phyloP scores from a whole-genome alignment of 2,329 filamentous ascomycete species.

The Colletotrichum brevisporum region DNA sequence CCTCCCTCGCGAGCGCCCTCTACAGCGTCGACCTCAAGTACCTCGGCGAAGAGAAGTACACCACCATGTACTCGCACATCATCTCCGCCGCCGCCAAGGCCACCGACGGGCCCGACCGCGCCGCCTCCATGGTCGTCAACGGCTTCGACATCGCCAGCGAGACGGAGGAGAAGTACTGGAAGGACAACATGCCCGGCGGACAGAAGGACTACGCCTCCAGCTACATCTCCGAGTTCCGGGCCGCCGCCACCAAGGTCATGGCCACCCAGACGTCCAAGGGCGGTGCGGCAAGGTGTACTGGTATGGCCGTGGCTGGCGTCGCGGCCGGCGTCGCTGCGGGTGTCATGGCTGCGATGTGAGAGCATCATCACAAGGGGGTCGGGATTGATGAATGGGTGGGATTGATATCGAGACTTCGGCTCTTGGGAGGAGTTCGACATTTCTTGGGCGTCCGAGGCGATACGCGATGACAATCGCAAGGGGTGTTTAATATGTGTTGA shows the following conservation, averaged over 20 bases:
- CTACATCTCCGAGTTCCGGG: slow-evolving; percentile 20
- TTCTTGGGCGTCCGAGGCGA: too few species aligned
- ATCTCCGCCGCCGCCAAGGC: slow-evolving; percentile 41
- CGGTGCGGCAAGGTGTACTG: slow-evolving; percentile 25
- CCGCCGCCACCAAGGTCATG: neutral
- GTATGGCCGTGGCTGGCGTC: slow-evolving; percentile 31
- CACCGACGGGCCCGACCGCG: slow-evolving; percentile 35
- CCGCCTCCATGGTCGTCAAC: slow-evolving; percentile 31
- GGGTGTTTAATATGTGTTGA: too few species aligned
- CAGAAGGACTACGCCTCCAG: slow-evolving; percentile 18
- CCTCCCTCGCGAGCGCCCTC: slow-evolving; percentile 33
- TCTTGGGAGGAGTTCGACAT: too few species aligned
- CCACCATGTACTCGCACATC: slow-evolving; percentile 38
- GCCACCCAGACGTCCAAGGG: slow-evolving; percentile 13
- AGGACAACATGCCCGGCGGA: slow-evolving; percentile 27
- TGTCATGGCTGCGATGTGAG: slow-evolving; percentile 22
- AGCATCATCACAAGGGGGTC: neutral
- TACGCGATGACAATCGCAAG: too few species aligned
- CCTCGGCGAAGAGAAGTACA: slow-evolving; percentile 23
- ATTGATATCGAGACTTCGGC: neutral
- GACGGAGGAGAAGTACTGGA: slow-evolving; percentile 13
- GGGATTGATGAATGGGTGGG: neutral
- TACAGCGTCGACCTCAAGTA: slow-evolving; percentile 37
- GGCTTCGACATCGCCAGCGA: neutral
- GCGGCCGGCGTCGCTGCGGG: slow-evolving; percentile 26